phyloP scores from a whole-genome alignment of 352 stramenopile genomes.

The Phytophthora boehmeriae region DNA sequence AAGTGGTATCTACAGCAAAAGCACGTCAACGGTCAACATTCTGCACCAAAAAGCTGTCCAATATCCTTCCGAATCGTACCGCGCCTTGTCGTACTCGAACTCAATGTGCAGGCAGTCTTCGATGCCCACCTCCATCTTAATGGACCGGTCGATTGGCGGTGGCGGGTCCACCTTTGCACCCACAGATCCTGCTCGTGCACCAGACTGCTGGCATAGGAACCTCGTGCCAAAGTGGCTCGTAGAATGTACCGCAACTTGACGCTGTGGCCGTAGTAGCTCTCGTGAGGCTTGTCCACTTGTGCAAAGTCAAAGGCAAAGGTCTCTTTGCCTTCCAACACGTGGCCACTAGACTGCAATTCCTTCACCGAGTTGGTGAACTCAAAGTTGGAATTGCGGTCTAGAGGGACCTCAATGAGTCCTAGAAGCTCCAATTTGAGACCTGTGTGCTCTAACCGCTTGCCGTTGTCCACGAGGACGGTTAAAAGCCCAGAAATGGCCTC shows the following conservation, averaged over 20 bases:
- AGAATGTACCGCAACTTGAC: conserved; percentile 97
- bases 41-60: neutral
- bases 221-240: conserved; percentile 89
- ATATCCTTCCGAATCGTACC: conserved; percentile 72
- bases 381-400: conserved; percentile 80
- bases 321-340: conserved; percentile 53
- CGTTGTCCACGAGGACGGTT: conserved; percentile 73
- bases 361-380: conserved; percentile 94
- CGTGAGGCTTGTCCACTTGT: conserved; percentile 94
- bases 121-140: conserved; percentile 99
- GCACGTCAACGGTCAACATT: conserved; percentile 5
- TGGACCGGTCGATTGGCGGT: conserved; percentile 90
- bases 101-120: conserved; percentile 99
- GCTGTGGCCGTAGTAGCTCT: conserved; percentile 97
- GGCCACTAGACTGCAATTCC: conserved; percentile 90
- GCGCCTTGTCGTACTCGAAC: conserved; percentile 98
- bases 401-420: conserved; percentile 91
- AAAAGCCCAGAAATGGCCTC: conserved; percentile 73
- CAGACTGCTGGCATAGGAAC: conserved; percentile 91
- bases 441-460: conserved; percentile 95
- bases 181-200: conserved; percentile 94
- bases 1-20: conserved; percentile 82
- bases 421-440: conserved; percentile 97
- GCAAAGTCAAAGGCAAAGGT: conserved; percentile 94
- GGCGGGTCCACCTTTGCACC: conserved; percentile 78